These are phyloP conservation scores for Rhazya stricta DNA, from an alignment of 257 asterid genomes.

Conservation along the genomic window DNA sequence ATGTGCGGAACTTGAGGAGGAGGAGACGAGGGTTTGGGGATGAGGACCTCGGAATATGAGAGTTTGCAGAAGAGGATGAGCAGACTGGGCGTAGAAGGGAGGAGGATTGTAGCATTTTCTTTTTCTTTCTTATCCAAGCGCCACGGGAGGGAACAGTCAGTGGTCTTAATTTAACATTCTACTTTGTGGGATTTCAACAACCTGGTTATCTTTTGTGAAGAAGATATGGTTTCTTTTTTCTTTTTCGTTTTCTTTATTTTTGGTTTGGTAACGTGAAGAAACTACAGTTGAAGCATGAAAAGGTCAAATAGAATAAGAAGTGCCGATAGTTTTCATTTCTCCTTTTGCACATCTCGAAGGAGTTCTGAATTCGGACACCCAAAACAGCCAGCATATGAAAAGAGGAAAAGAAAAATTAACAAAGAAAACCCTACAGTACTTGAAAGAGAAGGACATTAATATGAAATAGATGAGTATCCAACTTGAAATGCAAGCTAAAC, in stretches of 20 bases:
- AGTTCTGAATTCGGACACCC: too few relatives aligned
- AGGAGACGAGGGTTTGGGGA: slow-evolving; percentile 14
- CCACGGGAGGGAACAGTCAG: not conserved
- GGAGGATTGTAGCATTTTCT: slow-evolving; percentile 1
- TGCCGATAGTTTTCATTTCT: too few relatives aligned
- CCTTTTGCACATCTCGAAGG: too few relatives aligned
- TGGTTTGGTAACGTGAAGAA: too few relatives aligned
- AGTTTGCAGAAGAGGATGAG: slow-evolving; percentile 11
- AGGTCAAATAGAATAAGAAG: too few relatives aligned
- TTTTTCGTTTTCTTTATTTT: too few relatives aligned
- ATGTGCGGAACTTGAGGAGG: slow-evolving; percentile 24
- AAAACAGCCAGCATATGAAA: too few relatives aligned
- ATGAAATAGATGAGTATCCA: not conserved
- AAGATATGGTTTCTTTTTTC: too few relatives aligned
- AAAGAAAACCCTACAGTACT: not conserved
- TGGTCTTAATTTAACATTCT: not conserved
- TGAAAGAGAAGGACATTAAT: not conserved
- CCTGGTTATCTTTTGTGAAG: too few relatives aligned
- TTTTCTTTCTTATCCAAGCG: not conserved
- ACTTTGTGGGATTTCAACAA: too few relatives aligned
- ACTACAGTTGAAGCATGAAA: not conserved
- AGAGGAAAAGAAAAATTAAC: not conserved
- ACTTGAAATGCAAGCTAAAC: not conserved
- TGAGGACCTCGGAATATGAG: not conserved
- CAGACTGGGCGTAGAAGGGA: slow-evolving; percentile 7